Evolutionary conservation across 306 rosid genomes (phyloP).

Genomic region (Biancaea sappan): DNA sequence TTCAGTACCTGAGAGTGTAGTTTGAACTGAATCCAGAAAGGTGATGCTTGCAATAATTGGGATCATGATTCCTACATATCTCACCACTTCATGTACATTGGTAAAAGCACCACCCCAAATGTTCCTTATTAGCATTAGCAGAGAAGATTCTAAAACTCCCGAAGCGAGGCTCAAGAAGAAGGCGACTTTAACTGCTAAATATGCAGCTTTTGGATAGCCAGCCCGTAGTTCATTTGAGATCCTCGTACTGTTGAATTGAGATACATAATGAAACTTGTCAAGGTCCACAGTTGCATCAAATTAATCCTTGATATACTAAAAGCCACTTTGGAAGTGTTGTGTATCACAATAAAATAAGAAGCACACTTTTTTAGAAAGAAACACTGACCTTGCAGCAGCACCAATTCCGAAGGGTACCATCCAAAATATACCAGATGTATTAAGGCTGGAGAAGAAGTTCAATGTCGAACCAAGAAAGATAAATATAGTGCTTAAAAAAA

Average conservation of each 20-base stretch:
- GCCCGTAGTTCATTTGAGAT: constrained; percentile 84
- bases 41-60: constrained; percentile 40
- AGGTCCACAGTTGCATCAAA: not conserved
- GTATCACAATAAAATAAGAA: not conserved
- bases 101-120: constrained; percentile 75
- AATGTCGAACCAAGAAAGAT: not conserved
- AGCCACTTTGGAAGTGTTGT: not conserved
- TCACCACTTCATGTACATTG: constrained; percentile 60
- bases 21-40: constrained; percentile 47
- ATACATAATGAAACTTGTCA: constrained; percentile 1
- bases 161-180: constrained; percentile 43
- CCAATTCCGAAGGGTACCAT: constrained; percentile 73
- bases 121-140: constrained; percentile 52
- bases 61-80: constrained; percentile 57
- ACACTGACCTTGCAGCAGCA: constrained; percentile 71
- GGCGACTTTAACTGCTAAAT: constrained; percentile 59
- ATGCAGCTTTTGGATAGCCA: constrained; percentile 59
- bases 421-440: constrained; percentile 58
- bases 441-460: constrained; percentile 45
- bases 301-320: not conserved
- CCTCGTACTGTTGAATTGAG: constrained; percentile 54
- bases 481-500: too few species aligned
- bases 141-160: constrained; percentile 47
- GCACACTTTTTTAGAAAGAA: not conserved
- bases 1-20: constrained; percentile 43